These are phyloP conservation scores for Scheffersomyces cryptocercus DNA, from an alignment of 1,139 yeast genomes.

Conservation along the genomic window DNA sequence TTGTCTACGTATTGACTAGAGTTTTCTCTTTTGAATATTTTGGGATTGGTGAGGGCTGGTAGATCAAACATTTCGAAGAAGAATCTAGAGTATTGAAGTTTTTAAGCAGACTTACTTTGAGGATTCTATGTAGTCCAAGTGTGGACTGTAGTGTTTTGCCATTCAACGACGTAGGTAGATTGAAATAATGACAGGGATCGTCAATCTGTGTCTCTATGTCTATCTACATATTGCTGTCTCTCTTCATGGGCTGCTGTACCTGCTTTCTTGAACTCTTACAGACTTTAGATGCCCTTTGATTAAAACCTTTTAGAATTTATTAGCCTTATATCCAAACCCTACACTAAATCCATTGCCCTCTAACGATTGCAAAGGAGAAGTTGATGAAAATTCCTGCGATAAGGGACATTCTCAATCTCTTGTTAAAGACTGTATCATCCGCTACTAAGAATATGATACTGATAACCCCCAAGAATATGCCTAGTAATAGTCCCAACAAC, in stretches of 20 bases:
- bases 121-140: no score
- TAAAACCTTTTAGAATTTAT: no score
- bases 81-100: background rate
- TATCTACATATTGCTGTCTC: background rate
- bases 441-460: conserved; percentile 56
- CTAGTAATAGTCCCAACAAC: conserved; percentile 62
- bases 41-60: conserved; percentile 49
- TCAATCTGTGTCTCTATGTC: background rate
- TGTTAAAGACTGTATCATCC: conserved; percentile 58
- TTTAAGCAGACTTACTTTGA: background rate
- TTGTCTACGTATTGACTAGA: conserved; percentile 8
- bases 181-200: background rate
- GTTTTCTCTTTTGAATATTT: conserved; percentile 13
- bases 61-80: conserved; percentile 40
- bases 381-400: conserved; percentile 63
- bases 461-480: conserved; percentile 64
- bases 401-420: conserved; percentile 61
- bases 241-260: background rate
- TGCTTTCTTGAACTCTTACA: background rate
- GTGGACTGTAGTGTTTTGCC: conserved; percentile 1
- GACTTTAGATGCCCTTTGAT: no score
- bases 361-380: conserved; percentile 54
- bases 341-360: conserved; percentile 46
- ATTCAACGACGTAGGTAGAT: background rate
- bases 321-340: background rate